Conservation (phyloP, 2,329 filamentous ascomycete species). For the Aquanectria penicillioides region DNA sequence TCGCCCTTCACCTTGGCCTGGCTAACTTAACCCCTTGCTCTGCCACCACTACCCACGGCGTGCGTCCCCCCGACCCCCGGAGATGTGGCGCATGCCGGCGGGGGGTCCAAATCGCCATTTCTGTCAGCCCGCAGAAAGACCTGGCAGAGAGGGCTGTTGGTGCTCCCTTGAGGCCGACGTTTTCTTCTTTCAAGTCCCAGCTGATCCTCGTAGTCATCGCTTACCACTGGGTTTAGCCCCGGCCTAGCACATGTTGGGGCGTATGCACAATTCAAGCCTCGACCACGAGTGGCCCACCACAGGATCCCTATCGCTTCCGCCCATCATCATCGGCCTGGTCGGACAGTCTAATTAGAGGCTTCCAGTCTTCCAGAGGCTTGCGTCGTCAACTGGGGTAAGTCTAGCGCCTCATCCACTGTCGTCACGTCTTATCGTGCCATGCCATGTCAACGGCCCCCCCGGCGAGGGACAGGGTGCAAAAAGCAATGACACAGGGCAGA, state of each 20-base stretch:
- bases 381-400: constrained; percentile 23
- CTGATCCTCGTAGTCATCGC: constrained; percentile 11
- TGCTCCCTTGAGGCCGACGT: background rate
- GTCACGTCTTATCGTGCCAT: constrained; percentile 31
- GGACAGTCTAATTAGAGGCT: constrained; percentile 13
- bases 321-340: constrained; percentile 9
- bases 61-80: background rate
- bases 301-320: constrained; percentile 29
- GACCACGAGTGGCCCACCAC: constrained; percentile 14
- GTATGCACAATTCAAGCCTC: constrained; percentile 21
- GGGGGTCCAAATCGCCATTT: background rate
- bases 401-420: constrained; percentile 21
- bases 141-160: background rate
- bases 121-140: constrained; percentile 13
- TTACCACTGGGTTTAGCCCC: constrained; percentile 8
- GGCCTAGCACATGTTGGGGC: constrained; percentile 9
- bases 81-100: constrained; percentile 11
- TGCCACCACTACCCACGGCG: background rate
- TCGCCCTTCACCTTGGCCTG: background rate
- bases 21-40: background rate
- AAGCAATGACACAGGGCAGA: constrained; percentile 16
- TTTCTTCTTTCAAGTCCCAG: background rate
- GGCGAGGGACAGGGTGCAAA: constrained; percentile 18
- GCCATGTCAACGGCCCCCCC: constrained; percentile 15
- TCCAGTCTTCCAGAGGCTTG: constrained; percentile 22